These are phyloP conservation scores for Tetramitus jugosus DNA, from an alignment of 208 protist species.

Conservation along the genomic window DNA sequence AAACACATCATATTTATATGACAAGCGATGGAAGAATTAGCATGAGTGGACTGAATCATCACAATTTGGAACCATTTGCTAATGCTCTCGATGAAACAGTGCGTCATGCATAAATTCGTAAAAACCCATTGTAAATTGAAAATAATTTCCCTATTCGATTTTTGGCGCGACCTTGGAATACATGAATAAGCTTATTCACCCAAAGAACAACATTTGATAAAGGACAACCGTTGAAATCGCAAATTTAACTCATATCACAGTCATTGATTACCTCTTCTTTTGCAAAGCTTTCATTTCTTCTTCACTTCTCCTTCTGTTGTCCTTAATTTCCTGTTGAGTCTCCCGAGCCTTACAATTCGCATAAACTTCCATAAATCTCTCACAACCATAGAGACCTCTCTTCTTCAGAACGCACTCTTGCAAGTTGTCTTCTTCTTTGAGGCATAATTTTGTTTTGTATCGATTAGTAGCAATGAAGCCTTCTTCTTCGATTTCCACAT, in stretches of 20 bases:
- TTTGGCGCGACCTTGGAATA: too few relatives aligned
- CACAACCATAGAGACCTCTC: not conserved
- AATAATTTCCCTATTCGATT: too few relatives aligned
- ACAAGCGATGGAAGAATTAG: conserved; percentile 18
- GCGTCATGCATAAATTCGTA: too few relatives aligned
- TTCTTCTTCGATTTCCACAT: not conserved
- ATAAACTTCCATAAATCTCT: not conserved
- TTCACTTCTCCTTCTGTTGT: not conserved
- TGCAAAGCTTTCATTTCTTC: too few relatives aligned
- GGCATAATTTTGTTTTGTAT: not conserved
- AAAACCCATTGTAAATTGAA: too few relatives aligned
- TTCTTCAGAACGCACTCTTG: not conserved
- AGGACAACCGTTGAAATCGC: too few relatives aligned
- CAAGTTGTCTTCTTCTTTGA: not conserved
- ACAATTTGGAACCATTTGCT: conserved; percentile 62
- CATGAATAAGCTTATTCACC: too few relatives aligned
- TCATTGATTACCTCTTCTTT: too few relatives aligned
- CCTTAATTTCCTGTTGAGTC: not conserved
- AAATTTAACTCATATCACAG: too few relatives aligned
- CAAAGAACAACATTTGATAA: too few relatives aligned
- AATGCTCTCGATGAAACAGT: conserved; percentile 56
- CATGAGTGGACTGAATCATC: conserved; percentile 29
- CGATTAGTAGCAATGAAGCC: not conserved
- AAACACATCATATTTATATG: conserved; percentile 21
- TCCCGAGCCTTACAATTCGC: not conserved